phyloP scores from a whole-genome alignment of 495 filamentous ascomycete genomes.

The Opeltia flavorubescens region DNA sequence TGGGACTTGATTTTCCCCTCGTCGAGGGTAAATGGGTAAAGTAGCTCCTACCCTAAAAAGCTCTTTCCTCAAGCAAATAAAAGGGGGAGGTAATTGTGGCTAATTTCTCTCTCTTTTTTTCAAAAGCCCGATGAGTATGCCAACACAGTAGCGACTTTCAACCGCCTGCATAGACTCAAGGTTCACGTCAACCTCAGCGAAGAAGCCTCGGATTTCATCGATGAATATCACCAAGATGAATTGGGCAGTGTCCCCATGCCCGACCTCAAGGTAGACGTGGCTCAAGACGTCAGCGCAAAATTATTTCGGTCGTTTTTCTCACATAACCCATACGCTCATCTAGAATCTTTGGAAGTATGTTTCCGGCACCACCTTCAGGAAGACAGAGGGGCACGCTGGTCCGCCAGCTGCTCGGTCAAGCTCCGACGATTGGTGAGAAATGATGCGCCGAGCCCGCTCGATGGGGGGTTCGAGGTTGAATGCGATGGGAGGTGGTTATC shows the following conservation, averaged over 20 bases:
- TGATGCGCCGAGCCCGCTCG: neutral
- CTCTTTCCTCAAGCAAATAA: no score
- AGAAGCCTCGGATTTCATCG: neutral
- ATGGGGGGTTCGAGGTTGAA: neutral
- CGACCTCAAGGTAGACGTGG: neutral
- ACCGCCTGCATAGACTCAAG: neutral
- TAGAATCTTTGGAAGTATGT: neutral
- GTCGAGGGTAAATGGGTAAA: no score
- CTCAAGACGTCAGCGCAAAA: neutral
- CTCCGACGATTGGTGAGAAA: neutral
- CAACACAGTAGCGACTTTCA: neutral
- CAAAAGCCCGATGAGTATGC: neutral
- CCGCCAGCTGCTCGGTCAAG: neutral
- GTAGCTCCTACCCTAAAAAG: no score
- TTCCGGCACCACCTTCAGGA: neutral
- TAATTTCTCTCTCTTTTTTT: neutral
- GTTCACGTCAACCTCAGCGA: neutral
- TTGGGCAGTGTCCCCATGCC: neutral
- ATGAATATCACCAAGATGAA: neutral
- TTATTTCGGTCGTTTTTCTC: neutral
- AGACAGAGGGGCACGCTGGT: neutral
- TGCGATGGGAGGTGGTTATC: neutral
- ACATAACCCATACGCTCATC: neutral
- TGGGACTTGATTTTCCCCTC: neutral
- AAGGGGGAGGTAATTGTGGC: neutral